Evolutionary conservation across 176 grass and related monocot genomes (phyloP).

Genomic region (Luzula sylvatica): DNA sequence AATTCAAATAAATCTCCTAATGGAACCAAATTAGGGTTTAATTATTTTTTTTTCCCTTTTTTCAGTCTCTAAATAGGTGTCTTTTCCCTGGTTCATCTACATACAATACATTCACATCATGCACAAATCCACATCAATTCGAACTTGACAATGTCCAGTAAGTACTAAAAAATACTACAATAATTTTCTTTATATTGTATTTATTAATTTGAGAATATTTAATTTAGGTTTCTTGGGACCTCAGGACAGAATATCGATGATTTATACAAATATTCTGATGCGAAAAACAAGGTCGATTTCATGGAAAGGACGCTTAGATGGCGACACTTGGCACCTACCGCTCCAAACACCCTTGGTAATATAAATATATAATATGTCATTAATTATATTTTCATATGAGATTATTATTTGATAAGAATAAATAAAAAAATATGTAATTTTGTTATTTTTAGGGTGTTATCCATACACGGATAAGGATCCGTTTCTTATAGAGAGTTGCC

Average conservation of each 20-base stretch:
- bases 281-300: slow-evolving; percentile 74
- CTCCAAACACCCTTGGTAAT: slow-evolving; percentile 92
- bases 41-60: slow-evolving; percentile 15
- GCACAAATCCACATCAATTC: slow-evolving; percentile 93
- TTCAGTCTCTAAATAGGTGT: slow-evolving; percentile 82
- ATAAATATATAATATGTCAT: not conserved
- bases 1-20: not conserved
- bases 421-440: not conserved
- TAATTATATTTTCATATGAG: too few relatives aligned
- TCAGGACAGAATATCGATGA: slow-evolving; percentile 96
- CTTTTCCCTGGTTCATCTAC: slow-evolving; percentile 78
- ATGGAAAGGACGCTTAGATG: slow-evolving; percentile 90
- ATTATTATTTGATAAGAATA: not conserved
- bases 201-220: too few relatives aligned
- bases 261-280: slow-evolving; percentile 78
- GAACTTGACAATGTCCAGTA: slow-evolving; percentile 76
- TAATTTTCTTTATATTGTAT: too few relatives aligned
- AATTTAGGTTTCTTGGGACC: slow-evolving; percentile 73
- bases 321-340: slow-evolving; percentile 88
- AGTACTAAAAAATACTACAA: slow-evolving; percentile 27
- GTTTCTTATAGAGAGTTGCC: slow-evolving; percentile 82
- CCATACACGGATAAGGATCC: slow-evolving; percentile 97
- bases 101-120: slow-evolving; percentile 80
- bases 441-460: slow-evolving; percentile 56
- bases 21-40: slow-evolving; percentile 7